phyloP scores from a whole-genome alignment of 2,329 filamentous ascomycete species.

The Setomelanomma holmii region DNA sequence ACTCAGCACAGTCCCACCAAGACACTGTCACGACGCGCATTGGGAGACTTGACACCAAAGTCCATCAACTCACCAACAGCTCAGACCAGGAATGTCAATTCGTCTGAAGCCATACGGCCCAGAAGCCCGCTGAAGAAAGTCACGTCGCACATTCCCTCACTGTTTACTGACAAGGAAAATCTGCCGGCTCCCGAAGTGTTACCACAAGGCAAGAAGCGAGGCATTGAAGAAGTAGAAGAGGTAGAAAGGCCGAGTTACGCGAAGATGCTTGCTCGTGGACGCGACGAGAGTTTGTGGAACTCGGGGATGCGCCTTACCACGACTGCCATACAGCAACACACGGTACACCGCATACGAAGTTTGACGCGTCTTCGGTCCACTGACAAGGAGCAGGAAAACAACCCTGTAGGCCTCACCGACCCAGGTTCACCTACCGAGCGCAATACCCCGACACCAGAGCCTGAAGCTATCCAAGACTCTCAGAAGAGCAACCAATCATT shows the following conservation, averaged over 20 bases:
- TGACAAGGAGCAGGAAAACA: conserved; percentile 34
- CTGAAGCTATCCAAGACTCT: conserved; percentile 24
- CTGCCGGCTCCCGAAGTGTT: conserved; percentile 17
- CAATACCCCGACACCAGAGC: conserved; percentile 39
- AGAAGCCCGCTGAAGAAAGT: conserved; percentile 47
- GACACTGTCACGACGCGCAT: conserved; percentile 41
- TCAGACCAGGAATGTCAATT: conserved; percentile 24
- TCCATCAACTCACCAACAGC: conserved; percentile 43
- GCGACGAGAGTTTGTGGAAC: conserved; percentile 20
- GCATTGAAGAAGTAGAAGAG: conserved; percentile 46
- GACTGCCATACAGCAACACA: conserved; percentile 34
- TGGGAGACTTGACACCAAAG: conserved; percentile 44
- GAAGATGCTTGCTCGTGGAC: conserved; percentile 35
- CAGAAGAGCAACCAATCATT: conserved; percentile 53
- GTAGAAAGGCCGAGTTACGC: conserved; percentile 33
- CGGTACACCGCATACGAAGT: conserved; percentile 24
- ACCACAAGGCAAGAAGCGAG: conserved; percentile 42
- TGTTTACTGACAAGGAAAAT: conserved; percentile 41
- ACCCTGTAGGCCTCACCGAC: conserved; percentile 32
- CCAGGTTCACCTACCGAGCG: conserved; percentile 45
- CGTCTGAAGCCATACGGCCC: conserved; percentile 30
- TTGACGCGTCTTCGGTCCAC: conserved; percentile 24
- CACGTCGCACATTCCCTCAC: conserved; percentile 29
- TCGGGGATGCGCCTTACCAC: conserved; percentile 28
- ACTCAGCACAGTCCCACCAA: conserved; percentile 36